A percentile compares a stretch with the other conserved stretches of the same genome.
Evolutionary conservation across 768 basidiomycete genomes (phyloP).

Genomic region (Lentinula raphanica): DNA sequence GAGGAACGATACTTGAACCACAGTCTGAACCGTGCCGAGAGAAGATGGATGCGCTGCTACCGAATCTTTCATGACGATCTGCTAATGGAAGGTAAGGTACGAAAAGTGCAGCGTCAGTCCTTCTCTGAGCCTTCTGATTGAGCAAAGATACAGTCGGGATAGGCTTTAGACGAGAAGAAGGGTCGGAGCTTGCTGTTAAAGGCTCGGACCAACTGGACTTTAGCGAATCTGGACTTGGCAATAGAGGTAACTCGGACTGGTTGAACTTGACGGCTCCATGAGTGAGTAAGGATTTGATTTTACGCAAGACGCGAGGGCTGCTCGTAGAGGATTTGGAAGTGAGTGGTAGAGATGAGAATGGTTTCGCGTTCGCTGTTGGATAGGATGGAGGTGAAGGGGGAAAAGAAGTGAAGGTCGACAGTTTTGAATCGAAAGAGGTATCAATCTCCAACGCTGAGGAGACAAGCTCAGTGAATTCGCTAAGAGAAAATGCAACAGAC

Average conservation of each 20-base stretch:
- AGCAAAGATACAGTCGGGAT: slow-evolving; percentile 1
- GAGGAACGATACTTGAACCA: slow-evolving; percentile 1
- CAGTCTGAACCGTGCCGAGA: slow-evolving; percentile 3
- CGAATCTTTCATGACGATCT: neutral
- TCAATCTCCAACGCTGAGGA: slow-evolving; percentile 4
- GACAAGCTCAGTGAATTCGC: slow-evolving; percentile 3
- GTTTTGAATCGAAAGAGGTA: neutral
- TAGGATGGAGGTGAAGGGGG: neutral
- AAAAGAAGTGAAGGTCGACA: neutral
- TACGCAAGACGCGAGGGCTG: slow-evolving; percentile 7
- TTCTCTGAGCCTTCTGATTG: neutral
- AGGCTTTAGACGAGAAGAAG: slow-evolving; percentile 1
- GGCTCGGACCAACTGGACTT: neutral
- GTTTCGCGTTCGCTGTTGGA: neutral
- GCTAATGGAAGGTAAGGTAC: slow-evolving; percentile 6
- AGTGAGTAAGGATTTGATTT: slow-evolving; percentile 1
- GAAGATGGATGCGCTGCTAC: neutral
- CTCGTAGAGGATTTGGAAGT: neutral
- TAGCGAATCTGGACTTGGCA: neutral
- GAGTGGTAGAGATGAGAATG: neutral
- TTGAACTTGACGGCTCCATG: neutral
- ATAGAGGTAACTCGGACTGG: neutral
- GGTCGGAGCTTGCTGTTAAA: neutral
- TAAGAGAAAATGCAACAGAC: neutral
- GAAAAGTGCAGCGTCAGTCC: neutral